phyloP scores from a whole-genome alignment of 495 filamentous ascomycete genomes.

The Aeminium ludgeri region DNA sequence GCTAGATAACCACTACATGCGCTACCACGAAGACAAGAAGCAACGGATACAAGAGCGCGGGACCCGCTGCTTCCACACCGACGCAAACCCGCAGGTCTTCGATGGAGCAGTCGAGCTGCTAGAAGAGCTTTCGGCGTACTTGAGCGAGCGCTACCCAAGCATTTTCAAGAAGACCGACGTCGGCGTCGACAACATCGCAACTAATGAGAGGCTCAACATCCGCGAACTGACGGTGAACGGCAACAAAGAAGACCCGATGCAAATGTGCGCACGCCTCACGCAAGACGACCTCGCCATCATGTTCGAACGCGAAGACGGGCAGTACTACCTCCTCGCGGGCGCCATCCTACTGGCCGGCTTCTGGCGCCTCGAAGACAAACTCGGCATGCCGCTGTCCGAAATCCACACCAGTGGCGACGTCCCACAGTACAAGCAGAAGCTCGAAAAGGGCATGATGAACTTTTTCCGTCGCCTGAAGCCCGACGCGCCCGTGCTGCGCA shows the following conservation, averaged over 20 bases:
- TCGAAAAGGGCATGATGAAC: slow-evolving; percentile 44
- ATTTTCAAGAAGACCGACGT: slow-evolving; percentile 48
- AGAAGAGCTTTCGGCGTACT: slow-evolving; percentile 57
- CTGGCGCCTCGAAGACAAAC: slow-evolving; percentile 74
- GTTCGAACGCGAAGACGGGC: slow-evolving; percentile 60
- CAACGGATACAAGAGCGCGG: slow-evolving; percentile 56
- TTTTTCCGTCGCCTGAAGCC: slow-evolving; percentile 25
- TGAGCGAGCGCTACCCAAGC: slow-evolving; percentile 64
- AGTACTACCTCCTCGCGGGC: slow-evolving; percentile 74
- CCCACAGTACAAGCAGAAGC: slow-evolving; percentile 56
- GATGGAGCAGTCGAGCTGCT: slow-evolving; percentile 65
- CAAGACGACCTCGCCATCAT: slow-evolving; percentile 84
- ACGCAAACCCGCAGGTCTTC: slow-evolving; percentile 45
- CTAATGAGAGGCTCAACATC: slow-evolving; percentile 59
- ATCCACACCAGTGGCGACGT: slow-evolving; percentile 76
- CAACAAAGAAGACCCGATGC: slow-evolving; percentile 59
- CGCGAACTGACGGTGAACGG: slow-evolving; percentile 39
- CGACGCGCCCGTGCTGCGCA: slow-evolving; percentile 24
- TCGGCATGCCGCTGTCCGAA: slow-evolving; percentile 64
- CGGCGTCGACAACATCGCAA: slow-evolving; percentile 56
- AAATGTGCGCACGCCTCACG: slow-evolving; percentile 47
- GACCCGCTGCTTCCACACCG: slow-evolving; percentile 49
- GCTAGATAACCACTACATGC: slow-evolving; percentile 67
- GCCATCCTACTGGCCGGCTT: slow-evolving; percentile 69
- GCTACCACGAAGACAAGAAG: slow-evolving; percentile 60